These are phyloP conservation scores for Neoarthrinium moseri DNA, from an alignment of 2,329 filamentous ascomycete genomes.

Conservation along the genomic window DNA sequence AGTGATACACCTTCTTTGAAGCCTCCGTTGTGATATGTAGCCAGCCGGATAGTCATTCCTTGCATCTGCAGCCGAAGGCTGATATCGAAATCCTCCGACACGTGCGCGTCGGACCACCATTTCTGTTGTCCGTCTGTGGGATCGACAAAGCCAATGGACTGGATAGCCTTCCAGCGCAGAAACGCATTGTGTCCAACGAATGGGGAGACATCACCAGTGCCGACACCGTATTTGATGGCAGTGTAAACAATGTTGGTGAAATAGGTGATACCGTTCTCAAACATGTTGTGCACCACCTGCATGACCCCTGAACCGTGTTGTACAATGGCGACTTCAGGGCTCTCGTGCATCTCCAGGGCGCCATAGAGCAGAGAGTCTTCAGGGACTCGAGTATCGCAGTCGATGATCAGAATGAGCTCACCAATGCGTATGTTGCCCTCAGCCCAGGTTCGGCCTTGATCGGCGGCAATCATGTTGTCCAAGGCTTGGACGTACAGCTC, in stretches of 20 bases:
- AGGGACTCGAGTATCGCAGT: constrained; percentile 39
- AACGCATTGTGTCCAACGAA: constrained; percentile 76
- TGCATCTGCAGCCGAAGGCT: constrained; percentile 6
- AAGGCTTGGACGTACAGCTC: constrained; percentile 20
- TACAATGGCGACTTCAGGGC: constrained; percentile 64
- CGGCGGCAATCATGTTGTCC: constrained; percentile 44
- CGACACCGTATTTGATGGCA: constrained; percentile 64
- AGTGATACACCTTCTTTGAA: constrained; percentile 43
- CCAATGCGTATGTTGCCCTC: constrained; percentile 56
- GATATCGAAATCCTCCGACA: background rate
- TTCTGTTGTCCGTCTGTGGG: background rate
- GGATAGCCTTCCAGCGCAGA: constrained; percentile 52
- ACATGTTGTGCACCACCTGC: constrained; percentile 66
- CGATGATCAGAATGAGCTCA: constrained; percentile 53
- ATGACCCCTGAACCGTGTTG: constrained; percentile 70
- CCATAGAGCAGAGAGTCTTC: constrained; percentile 54
- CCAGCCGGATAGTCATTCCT: constrained; percentile 5
- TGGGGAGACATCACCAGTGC: constrained; percentile 66
- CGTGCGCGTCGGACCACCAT: background rate
- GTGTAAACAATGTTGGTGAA: constrained; percentile 74
- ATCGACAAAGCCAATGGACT: constrained; percentile 3
- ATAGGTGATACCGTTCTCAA: constrained; percentile 71
- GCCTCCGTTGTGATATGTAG: constrained; percentile 5
- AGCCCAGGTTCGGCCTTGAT: constrained; percentile 53
- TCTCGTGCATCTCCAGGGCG: constrained; percentile 65